Evolutionary conservation across 169 alveolate genomes (phyloP), one percentile per base, ranked within the genome.

Genomic region (Plasmodium falciparum): DNA sequence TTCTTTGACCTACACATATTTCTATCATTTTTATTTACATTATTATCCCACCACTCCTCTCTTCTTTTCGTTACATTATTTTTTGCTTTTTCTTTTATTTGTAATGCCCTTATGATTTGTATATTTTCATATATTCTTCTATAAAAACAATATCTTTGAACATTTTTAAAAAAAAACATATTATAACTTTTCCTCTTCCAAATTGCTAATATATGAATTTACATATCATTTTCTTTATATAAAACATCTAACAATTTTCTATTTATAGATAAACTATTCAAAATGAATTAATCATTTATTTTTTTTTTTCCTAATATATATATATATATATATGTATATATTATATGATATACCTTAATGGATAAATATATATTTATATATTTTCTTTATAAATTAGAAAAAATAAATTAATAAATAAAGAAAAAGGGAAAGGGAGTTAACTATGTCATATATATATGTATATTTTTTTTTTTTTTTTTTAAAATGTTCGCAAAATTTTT

Each of bases 111-210:
- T 72, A 80, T 49, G 17, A 80, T 80, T 69, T 49, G 67, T 67
- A 80, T 80, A 80, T 80, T 80, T 29, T 80, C 83, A 69, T 80
- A 80, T 24, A 67, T 80, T 80, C 70, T 67, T 22, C 85, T 62
- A 61, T 80, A 80, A 80, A 67, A 80, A 47, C 90, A 80, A 45
- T 17, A 22, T 67, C 83, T 80, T 67, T 65, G 52, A 6, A 69
- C 72, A 67, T 56, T 80, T 67, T 67, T 80, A 22, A 66, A 80
- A 67, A 66, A 66, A 69, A 80, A 80, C 90, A 80, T 80, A 26
- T 62, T 80, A 49, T 15, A 43, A 20, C 47, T 39, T 65, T 15
- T 56, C 11, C n/a, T 56, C 65, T 56, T 22, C 15, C 20, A 56
- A 56, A 56, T 56, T 56, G 15, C 45, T 33, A 33, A 39, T 67